Evolutionary conservation across 1,284 basidiomycete genomes (phyloP).

Genomic region (Rhodotorula sp.): DNA sequence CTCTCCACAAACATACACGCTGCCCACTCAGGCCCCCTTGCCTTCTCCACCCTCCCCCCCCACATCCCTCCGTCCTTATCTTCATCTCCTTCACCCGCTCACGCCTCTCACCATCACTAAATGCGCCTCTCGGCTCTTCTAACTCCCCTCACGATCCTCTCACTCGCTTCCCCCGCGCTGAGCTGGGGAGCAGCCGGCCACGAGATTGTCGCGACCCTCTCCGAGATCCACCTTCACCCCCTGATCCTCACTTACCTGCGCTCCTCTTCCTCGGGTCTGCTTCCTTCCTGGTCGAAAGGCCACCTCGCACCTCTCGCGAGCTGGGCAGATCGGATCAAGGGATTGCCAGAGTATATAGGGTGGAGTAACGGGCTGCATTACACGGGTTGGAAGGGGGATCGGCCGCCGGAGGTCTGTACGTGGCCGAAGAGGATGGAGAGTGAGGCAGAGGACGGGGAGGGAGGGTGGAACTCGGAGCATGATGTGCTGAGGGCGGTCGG

Average conservation of each 20-base stretch:
- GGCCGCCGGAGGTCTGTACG: slow-evolving; percentile 47
- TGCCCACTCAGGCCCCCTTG: too few relatives aligned
- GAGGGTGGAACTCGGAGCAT: slow-evolving; percentile 41
- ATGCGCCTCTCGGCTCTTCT: neutral
- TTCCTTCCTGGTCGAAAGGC: slow-evolving; percentile 47
- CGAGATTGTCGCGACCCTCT: slow-evolving; percentile 47
- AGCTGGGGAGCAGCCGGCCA: slow-evolving; percentile 18
- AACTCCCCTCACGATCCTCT: neutral
- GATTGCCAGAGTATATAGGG: slow-evolving; percentile 40
- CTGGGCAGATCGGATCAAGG: slow-evolving; percentile 49
- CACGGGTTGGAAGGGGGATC: slow-evolving; percentile 46
- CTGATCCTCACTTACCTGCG: slow-evolving; percentile 42
- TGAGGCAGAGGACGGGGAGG: neutral
- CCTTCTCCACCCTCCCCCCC: neutral
- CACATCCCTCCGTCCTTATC: neutral
- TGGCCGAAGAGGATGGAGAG: slow-evolving; percentile 12
- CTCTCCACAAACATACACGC: too few relatives aligned
- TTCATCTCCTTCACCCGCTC: neutral
- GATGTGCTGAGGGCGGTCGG: slow-evolving; percentile 40
- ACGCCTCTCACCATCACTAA: neutral
- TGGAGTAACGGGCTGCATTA: slow-evolving; percentile 50
- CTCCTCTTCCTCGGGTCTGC: slow-evolving; percentile 25
- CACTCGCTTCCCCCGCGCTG: neutral
- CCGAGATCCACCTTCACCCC: slow-evolving; percentile 48
- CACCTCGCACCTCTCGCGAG: slow-evolving; percentile 49